These are phyloP conservation scores for Acer saccharum DNA, from an alignment of 345 rosid genomes.

Conservation along the genomic window DNA sequence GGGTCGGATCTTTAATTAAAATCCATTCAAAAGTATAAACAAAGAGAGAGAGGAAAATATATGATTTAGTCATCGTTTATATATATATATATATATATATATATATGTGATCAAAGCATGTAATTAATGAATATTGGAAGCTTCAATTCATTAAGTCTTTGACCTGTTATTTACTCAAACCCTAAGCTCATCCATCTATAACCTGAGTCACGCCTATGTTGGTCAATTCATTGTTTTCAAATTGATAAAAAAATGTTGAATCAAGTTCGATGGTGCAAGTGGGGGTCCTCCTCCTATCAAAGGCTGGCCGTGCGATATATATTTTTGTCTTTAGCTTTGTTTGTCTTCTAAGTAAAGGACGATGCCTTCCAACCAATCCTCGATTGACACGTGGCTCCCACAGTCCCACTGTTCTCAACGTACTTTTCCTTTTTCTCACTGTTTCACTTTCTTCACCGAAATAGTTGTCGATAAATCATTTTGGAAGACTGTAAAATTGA, in stretches of 20 bases:
- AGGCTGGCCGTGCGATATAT: slow-evolving; percentile 12
- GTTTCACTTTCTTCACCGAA: slow-evolving; percentile 46
- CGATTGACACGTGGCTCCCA: slow-evolving; percentile 37
- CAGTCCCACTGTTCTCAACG: slow-evolving; percentile 13
- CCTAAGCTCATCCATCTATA: too few relatives aligned
- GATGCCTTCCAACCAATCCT: slow-evolving; percentile 33
- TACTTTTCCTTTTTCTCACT: slow-evolving; percentile 26
- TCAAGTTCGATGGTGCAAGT: slow-evolving; percentile 9
- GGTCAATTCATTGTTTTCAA: not conserved
- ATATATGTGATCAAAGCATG: too few relatives aligned
- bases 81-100: too few relatives aligned
- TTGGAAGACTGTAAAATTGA: slow-evolving; percentile 18
- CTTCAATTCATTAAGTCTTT: too few relatives aligned
- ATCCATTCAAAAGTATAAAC: too few relatives aligned
- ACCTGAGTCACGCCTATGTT: too few relatives aligned
- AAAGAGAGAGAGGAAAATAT: too few relatives aligned
- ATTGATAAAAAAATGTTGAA: not conserved
- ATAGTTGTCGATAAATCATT: slow-evolving; percentile 54
- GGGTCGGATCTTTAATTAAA: too few relatives aligned
- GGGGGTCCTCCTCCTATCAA: slow-evolving; percentile 29
- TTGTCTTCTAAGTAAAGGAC: slow-evolving; percentile 86
- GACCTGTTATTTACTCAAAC: too few relatives aligned
- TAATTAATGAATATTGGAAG: not conserved
- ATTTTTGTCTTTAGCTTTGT: slow-evolving; percentile 51
- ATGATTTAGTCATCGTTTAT: not conserved